phyloP scores from a whole-genome alignment of 768 basidiomycete species.

The Mycena pura region DNA sequence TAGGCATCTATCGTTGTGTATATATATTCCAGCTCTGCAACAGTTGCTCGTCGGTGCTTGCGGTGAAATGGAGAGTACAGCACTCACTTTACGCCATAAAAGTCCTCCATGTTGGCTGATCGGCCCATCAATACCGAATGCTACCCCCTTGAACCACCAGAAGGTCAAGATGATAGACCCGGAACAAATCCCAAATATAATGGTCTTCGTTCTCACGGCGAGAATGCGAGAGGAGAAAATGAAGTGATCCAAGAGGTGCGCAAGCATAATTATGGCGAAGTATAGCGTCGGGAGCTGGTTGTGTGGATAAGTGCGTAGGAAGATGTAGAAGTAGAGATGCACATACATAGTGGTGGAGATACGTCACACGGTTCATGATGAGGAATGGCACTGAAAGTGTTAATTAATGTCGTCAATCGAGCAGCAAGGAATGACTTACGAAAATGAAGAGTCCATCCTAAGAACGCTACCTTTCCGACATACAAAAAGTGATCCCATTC shows the following conservation, averaged over 20 bases:
- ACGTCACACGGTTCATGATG: conserved; percentile 97
- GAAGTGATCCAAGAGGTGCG: conserved; percentile 91
- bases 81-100: conserved; percentile 70
- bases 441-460: conserved; percentile 93
- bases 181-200: conserved; percentile 71
- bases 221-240: conserved; percentile 80
- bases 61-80: conserved; percentile 2
- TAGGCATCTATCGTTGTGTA: conserved; percentile 27
- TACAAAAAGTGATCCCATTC: conserved; percentile 97
- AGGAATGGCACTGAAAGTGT: conserved; percentile 82
- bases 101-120: conserved; percentile 81
- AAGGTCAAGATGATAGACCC: conserved; percentile 74
- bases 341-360: conserved; percentile 93
- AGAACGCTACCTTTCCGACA: conserved; percentile 88
- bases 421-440: conserved; percentile 52
- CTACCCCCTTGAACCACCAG: conserved; percentile 93
- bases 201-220: conserved; percentile 67
- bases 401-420: background rate
- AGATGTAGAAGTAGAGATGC: conserved; percentile 27
- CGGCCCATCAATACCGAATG: conserved; percentile 93
- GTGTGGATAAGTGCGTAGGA: background rate
- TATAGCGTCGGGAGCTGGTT: conserved; percentile 91
- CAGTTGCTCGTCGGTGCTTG: background rate
- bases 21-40: conserved; percentile 27
- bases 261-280: conserved; percentile 92